phyloP scores from a whole-genome alignment of 2,329 filamentous ascomycete genomes.

The Macrophomina pseudophaseolina region DNA sequence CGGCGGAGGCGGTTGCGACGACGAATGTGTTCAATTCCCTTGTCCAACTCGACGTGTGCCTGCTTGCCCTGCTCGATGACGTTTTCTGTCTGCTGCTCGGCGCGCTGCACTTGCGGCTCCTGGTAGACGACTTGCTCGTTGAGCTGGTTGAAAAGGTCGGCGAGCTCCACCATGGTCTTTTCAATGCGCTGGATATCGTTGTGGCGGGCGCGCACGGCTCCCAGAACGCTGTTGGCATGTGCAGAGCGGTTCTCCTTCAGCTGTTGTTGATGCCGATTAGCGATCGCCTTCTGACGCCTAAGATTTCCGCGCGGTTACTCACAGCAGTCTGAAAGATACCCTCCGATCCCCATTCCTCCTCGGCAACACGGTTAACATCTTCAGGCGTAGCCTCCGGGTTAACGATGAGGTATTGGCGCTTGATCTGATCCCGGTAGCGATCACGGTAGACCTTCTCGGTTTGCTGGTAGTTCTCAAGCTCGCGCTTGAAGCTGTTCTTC shows the following conservation, averaged over 20 bases:
- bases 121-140: conserved; percentile 76
- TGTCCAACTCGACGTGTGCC: conserved; percentile 71
- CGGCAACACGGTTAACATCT: conserved; percentile 71
- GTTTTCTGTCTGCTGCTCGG: conserved; percentile 69
- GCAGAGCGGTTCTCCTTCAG: conserved; percentile 76
- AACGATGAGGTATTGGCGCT: conserved; percentile 79
- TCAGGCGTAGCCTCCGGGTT: conserved; percentile 78
- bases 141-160: conserved; percentile 73
- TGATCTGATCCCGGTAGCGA: conserved; percentile 77
- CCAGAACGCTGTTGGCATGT: conserved; percentile 74
- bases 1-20: conserved; percentile 78
- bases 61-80: conserved; percentile 70
- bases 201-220: conserved; percentile 80
- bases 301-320: conserved; percentile 40
- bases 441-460: conserved; percentile 74
- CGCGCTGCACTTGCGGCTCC: conserved; percentile 65
- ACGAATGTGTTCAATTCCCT: conserved; percentile 70
- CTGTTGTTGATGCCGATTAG: conserved; percentile 48
- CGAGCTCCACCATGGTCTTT: conserved; percentile 72
- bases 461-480: conserved; percentile 71
- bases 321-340: conserved; percentile 84
- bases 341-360: conserved; percentile 76
- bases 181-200: conserved; percentile 84
- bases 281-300: neutral
- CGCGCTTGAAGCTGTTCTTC: conserved; percentile 73